Conservation (phyloP, 2,329 filamentous ascomycete species). For the Graphilbum fragrans region DNA sequence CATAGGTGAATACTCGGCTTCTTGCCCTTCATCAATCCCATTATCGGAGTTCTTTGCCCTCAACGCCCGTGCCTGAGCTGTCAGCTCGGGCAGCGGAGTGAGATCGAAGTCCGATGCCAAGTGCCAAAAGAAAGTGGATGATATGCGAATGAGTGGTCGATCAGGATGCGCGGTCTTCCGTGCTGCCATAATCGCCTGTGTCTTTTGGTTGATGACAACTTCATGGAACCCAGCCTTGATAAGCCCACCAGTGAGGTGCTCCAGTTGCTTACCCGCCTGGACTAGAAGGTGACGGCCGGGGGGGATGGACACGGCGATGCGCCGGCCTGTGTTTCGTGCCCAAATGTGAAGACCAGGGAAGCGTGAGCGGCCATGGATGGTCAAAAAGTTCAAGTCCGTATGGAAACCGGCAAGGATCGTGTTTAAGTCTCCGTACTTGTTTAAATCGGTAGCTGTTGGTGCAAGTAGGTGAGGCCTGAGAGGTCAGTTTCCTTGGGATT, state of each 20-base stretch:
- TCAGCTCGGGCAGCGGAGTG: constrained; percentile 34
- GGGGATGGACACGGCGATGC: constrained; percentile 47
- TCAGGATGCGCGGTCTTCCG: constrained; percentile 29
- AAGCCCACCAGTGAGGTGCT: constrained; percentile 47
- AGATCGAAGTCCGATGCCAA: constrained; percentile 44
- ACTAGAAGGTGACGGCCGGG: constrained; percentile 45
- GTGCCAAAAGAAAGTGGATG: constrained; percentile 50
- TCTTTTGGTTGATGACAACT: constrained; percentile 44
- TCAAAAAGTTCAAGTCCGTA: constrained; percentile 53
- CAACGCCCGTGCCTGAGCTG: constrained; percentile 29
- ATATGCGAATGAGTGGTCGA: constrained; percentile 42
- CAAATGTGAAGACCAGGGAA: constrained; percentile 51
- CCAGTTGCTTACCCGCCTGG: constrained; percentile 51
- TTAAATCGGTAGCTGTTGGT: constrained; percentile 46
- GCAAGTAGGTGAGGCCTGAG: constrained; percentile 46
- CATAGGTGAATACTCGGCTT: constrained; percentile 34
- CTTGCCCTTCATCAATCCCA: constrained; percentile 41
- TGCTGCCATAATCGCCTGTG: constrained; percentile 31
- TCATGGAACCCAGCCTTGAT: constrained; percentile 52
- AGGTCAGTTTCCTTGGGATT: no score
- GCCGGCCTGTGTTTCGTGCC: constrained; percentile 49
- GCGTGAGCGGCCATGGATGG: constrained; percentile 50
- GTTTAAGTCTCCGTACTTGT: constrained; percentile 37
- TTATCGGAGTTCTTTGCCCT: constrained; percentile 32
- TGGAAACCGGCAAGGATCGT: constrained; percentile 53